Percentiles rank a stretch among this genome's conserved stretches.
These are phyloP conservation scores for Allomyces javanicus DNA, from an alignment of 192 early-diverging fungal genomes.

Conservation along the genomic window DNA sequence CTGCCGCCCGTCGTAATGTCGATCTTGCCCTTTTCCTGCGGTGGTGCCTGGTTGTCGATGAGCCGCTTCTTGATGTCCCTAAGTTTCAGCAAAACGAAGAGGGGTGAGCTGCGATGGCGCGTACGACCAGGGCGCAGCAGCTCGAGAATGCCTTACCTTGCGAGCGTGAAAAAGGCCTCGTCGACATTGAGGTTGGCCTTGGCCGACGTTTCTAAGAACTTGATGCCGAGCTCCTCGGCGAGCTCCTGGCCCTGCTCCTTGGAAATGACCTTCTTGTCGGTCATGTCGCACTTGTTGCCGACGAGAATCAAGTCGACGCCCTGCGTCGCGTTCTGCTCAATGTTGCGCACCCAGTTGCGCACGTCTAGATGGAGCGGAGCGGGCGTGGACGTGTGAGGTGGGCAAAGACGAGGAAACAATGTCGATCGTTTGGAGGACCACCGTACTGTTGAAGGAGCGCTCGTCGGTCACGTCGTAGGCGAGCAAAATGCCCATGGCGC, in stretches of 20 bases:
- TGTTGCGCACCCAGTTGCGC: slow-evolving; percentile 98
- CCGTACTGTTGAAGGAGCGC: slow-evolving; percentile 80
- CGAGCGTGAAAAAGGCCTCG: slow-evolving; percentile 61
- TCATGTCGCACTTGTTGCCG: slow-evolving; percentile 86
- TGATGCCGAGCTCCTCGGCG: slow-evolving; percentile 51
- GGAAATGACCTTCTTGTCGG: slow-evolving; percentile 64
- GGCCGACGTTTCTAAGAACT: slow-evolving; percentile 77
- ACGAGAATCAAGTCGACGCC: slow-evolving; percentile 90
- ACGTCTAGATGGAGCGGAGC: slow-evolving; percentile 39
- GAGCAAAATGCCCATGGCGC: slow-evolving; percentile 96
- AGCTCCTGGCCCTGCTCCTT: slow-evolving; percentile 61
- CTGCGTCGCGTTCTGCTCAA: slow-evolving; percentile 97
- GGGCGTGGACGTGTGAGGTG: not conserved
- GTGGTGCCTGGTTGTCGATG: slow-evolving; percentile 52
- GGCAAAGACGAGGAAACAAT: no score
- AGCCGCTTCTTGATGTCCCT: slow-evolving; percentile 97
- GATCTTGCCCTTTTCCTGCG: no score
- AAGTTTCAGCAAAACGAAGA: not conserved
- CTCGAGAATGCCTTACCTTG: slow-evolving; percentile 14
- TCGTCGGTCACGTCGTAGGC: slow-evolving; percentile 98
- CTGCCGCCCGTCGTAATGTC: no score
- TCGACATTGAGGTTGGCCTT: slow-evolving; percentile 87
- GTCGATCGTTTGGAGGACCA: no score
- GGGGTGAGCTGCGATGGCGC: no score
- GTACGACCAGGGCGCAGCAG: no score